phyloP scores from a whole-genome alignment of 1,284 basidiomycete genomes.

The Leccinum angustisporum region DNA sequence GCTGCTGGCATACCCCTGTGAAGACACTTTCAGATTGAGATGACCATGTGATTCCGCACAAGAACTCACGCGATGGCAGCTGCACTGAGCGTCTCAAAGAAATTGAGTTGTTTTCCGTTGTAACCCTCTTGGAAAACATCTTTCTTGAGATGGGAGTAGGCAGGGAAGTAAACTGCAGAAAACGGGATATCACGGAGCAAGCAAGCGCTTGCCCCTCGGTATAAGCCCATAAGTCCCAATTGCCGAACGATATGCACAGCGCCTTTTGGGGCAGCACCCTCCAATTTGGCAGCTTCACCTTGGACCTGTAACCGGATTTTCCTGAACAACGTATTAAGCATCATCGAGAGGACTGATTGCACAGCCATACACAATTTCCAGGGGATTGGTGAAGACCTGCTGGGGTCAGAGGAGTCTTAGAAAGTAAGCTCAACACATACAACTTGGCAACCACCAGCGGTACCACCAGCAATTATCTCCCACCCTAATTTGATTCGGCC shows the following conservation, averaged over 20 bases:
- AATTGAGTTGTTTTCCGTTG: constrained; percentile 90
- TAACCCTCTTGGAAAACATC: constrained; percentile 96
- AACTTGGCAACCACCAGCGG: constrained; percentile 96
- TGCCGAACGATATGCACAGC: constrained; percentile 93
- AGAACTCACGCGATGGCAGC: constrained; percentile 79
- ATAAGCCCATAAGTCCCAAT: constrained; percentile 89
- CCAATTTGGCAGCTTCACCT: constrained; percentile 88
- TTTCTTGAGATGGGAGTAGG: constrained; percentile 85
- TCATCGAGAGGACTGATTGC: not conserved
- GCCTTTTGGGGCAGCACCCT: constrained; percentile 77
- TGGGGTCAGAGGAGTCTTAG: constrained; percentile 18
- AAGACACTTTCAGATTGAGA: constrained; percentile 12
- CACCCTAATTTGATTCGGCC: constrained; percentile 85
- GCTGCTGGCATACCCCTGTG: constrained; percentile 92
- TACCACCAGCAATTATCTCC: constrained; percentile 91
- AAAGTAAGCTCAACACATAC: constrained; percentile 49
- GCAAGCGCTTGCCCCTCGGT: constrained; percentile 89
- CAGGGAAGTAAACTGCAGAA: constrained; percentile 80
- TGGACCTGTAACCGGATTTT: constrained; percentile 98
- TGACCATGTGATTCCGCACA: constrained; percentile 18
- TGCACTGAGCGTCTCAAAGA: constrained; percentile 85
- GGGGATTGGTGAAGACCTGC: constrained; percentile 92
- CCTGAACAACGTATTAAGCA: constrained; percentile 40
- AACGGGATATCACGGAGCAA: constrained; percentile 94
- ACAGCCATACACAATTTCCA: constrained; percentile 81